phyloP scores from a whole-genome alignment of 2,329 filamentous ascomycete species.

The Neoarthrinium moseri region DNA sequence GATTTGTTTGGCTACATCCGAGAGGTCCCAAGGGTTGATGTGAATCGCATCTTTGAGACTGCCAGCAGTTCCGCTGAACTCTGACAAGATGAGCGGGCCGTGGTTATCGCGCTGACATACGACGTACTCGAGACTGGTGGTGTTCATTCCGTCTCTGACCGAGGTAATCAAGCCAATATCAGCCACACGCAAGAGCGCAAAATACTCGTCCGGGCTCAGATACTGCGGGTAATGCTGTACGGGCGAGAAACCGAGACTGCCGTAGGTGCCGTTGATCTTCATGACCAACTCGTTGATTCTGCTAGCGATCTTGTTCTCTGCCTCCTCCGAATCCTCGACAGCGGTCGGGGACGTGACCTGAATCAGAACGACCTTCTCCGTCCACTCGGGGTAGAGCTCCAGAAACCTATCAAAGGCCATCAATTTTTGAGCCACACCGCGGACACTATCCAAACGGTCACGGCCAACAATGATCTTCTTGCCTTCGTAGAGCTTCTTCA shows the following conservation, averaged over 20 bases:
- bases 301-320: slow-evolving; percentile 78
- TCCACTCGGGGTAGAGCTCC: slow-evolving; percentile 87
- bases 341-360: slow-evolving; percentile 90
- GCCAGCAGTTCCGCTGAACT: slow-evolving; percentile 92
- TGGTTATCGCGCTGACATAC: slow-evolving; percentile 85
- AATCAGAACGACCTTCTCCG: slow-evolving; percentile 86
- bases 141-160: slow-evolving; percentile 97
- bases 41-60: slow-evolving; percentile 84
- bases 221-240: slow-evolving; percentile 96
- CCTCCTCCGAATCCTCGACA: slow-evolving; percentile 75
- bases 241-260: slow-evolving; percentile 83
- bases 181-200: slow-evolving; percentile 84
- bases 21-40: slow-evolving; percentile 94
- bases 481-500: slow-evolving; percentile 77
- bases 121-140: slow-evolving; percentile 91
- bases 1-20: slow-evolving; percentile 80
- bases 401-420: slow-evolving; percentile 93
- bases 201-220: slow-evolving; percentile 85
- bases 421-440: slow-evolving; percentile 93
- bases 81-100: slow-evolving; percentile 88
- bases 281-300: slow-evolving; percentile 89
- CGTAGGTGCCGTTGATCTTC: slow-evolving; percentile 87
- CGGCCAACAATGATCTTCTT: slow-evolving; percentile 95
- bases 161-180: slow-evolving; percentile 95
- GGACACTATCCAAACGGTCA: slow-evolving; percentile 88